Conservation (phyloP, 2,329 filamentous ascomycete species). For the Alternaria longipes region DNA sequence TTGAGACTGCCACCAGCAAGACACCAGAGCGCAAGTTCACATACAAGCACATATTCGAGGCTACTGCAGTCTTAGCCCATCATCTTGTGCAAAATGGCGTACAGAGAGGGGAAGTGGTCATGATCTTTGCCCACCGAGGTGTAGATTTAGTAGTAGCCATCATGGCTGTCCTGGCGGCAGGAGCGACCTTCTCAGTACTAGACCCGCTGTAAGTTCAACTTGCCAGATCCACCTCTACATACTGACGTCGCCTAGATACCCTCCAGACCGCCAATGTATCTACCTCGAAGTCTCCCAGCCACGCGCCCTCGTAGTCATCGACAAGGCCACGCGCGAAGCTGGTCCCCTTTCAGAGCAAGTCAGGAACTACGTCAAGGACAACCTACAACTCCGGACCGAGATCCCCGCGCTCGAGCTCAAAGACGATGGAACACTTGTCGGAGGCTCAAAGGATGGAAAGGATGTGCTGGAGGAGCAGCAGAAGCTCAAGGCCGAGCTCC, state of each 20-base stretch:
- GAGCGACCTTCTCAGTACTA: conserved; percentile 70
- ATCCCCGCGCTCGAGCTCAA: conserved; percentile 77
- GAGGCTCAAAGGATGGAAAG: conserved; percentile 70
- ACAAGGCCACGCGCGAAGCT: conserved; percentile 73
- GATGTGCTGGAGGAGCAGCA: conserved; percentile 71
- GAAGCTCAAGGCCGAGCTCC: conserved; percentile 63
- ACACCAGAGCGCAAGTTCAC: conserved; percentile 74
- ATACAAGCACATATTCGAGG: conserved; percentile 87
- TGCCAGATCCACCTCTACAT: not conserved
- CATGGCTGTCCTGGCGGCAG: conserved; percentile 74
- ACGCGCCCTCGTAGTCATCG: conserved; percentile 75
- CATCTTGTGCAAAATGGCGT: conserved; percentile 78
- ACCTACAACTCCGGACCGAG: conserved; percentile 75
- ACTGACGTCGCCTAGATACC: conserved; percentile 66
- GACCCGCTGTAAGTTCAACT: conserved; percentile 73
- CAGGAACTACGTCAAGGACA: conserved; percentile 73
- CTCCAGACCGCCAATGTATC: conserved; percentile 80
- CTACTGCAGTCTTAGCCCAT: conserved; percentile 81
- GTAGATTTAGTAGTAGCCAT: conserved; percentile 81
- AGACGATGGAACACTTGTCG: conserved; percentile 75
- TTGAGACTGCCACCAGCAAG: conserved; percentile 67
- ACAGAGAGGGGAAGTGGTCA: conserved; percentile 84
- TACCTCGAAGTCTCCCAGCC: conserved; percentile 84
- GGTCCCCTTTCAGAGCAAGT: conserved; percentile 70
- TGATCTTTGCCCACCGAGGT: conserved; percentile 86